Conservation (phyloP, 805 yeast genomes). For the Kodamaea nitidulidarum region DNA sequence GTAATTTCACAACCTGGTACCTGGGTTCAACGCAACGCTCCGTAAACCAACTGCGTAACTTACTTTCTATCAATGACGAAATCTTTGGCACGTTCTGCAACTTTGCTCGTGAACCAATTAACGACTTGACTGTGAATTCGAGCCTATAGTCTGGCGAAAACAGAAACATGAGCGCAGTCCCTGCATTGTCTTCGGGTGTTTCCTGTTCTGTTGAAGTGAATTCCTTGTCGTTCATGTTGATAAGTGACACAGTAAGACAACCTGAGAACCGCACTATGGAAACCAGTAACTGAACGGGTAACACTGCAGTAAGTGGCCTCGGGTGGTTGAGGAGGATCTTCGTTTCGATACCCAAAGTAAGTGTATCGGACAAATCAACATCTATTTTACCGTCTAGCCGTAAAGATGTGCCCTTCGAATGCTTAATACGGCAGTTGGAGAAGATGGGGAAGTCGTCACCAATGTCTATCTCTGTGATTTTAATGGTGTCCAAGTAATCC, state of each 20-base stretch:
- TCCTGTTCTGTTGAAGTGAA: slow-evolving; percentile 13
- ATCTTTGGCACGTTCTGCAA: slow-evolving; percentile 91
- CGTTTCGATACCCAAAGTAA: slow-evolving; percentile 83
- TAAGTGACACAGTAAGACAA: slow-evolving; percentile 72
- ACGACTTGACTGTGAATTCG: slow-evolving; percentile 82
- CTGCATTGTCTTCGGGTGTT: slow-evolving; percentile 19
- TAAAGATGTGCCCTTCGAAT: slow-evolving; percentile 49
- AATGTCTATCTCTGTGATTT: slow-evolving; percentile 81
- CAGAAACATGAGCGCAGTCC: slow-evolving; percentile 80
- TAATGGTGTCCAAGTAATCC: slow-evolving; percentile 72
- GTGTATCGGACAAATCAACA: slow-evolving; percentile 81
- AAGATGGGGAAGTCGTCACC: slow-evolving; percentile 96
- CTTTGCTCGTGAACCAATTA: slow-evolving; percentile 90
- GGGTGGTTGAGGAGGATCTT: slow-evolving; percentile 77
- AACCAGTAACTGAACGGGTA: slow-evolving; percentile 81
- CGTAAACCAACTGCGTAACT: slow-evolving; percentile 81
- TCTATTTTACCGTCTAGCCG: slow-evolving; percentile 82
- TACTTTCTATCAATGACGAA: slow-evolving; percentile 75
- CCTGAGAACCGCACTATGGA: slow-evolving; percentile 91
- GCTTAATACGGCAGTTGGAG: slow-evolving; percentile 82
- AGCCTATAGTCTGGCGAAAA: slow-evolving; percentile 88
- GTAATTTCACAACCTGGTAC: slow-evolving; percentile 78
- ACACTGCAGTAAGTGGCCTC: slow-evolving; percentile 73
- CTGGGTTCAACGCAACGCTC: slow-evolving; percentile 94
- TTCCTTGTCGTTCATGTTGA: slow-evolving; percentile 42